Conservation (phyloP, 1,284 basidiomycete species). For the Ustilago loliicola region DNA sequence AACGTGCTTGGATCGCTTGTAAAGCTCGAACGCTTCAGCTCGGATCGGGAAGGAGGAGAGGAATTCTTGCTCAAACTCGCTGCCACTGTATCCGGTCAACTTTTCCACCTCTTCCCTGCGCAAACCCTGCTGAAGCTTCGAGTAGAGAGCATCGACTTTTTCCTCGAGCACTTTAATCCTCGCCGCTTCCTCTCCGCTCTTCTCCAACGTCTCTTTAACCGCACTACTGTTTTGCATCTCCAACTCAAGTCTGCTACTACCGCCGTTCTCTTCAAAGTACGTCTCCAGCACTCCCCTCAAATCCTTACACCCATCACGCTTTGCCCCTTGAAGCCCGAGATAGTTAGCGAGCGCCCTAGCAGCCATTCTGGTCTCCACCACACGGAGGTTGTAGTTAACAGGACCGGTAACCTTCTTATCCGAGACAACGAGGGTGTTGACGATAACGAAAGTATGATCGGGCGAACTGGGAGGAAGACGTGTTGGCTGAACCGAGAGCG, state of each 20-base stretch:
- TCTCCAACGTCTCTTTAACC: constrained; percentile 37
- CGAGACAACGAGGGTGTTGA: constrained; percentile 65
- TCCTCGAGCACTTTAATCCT: constrained; percentile 53
- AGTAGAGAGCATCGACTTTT: constrained; percentile 38
- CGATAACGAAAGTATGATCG: constrained; percentile 62
- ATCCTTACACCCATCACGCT: constrained; percentile 23
- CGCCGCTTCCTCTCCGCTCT: constrained; percentile 60
- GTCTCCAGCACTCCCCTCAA: constrained; percentile 58
- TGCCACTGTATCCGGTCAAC: constrained; percentile 51
- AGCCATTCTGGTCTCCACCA: constrained; percentile 66
- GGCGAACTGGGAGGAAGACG: constrained; percentile 43
- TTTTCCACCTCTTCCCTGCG: constrained; percentile 54
- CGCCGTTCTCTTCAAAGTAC: constrained; percentile 54
- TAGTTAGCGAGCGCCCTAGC: constrained; percentile 44
- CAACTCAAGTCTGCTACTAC: constrained; percentile 22
- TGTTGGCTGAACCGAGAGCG: constrained; percentile 47
- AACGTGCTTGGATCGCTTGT: constrained; percentile 63
- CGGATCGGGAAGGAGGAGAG: constrained; percentile 63
- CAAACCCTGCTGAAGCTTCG: constrained; percentile 30
- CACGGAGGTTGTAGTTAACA: constrained; percentile 68
- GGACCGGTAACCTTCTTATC: constrained; percentile 69
- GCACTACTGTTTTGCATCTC: constrained; percentile 40
- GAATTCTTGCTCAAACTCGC: constrained; percentile 62
- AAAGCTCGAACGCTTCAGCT: constrained; percentile 59
- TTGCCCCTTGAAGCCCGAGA: constrained; percentile 31